phyloP scores from a whole-genome alignment of 2,329 filamentous ascomycete species.

The Cladophialophora carrionii region DNA sequence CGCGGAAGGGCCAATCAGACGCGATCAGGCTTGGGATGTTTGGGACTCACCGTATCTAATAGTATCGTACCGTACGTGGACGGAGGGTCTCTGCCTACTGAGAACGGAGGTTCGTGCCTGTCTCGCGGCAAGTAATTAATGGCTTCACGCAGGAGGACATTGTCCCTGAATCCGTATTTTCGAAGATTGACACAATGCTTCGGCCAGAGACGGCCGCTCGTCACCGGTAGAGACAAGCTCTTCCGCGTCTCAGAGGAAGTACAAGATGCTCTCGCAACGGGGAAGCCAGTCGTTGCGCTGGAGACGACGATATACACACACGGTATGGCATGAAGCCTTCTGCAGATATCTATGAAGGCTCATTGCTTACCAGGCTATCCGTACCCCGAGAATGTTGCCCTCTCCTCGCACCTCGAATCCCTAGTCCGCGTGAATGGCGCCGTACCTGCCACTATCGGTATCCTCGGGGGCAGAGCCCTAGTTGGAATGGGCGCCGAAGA shows the following conservation, averaged over 20 bases:
- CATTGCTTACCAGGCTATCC: conserved; percentile 60
- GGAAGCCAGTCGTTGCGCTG: conserved; percentile 84
- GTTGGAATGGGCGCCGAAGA: conserved; percentile 77
- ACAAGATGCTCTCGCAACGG: conserved; percentile 70
- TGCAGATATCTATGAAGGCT: conserved; percentile 13
- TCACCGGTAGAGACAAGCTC: conserved; percentile 45
- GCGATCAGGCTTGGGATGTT: conserved; percentile 5
- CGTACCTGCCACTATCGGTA: conserved; percentile 86
- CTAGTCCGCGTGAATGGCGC: conserved; percentile 79
- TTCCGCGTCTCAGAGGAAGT: conserved; percentile 82
- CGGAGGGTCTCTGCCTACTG: background rate
- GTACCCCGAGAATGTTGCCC: conserved; percentile 71
- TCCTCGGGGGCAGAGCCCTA: conserved; percentile 78
- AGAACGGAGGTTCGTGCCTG: background rate
- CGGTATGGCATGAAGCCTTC: conserved; percentile 53
- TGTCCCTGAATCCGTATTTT: background rate
- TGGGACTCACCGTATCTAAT: background rate
- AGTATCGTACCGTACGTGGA: background rate
- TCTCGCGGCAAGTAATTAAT: conserved; percentile 1
- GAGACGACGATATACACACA: conserved; percentile 98
- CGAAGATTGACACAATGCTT: background rate
- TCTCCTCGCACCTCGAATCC: conserved; percentile 79
- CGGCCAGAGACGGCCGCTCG: conserved; percentile 10
- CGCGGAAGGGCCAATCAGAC: conserved; percentile 3
- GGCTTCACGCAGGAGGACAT: conserved; percentile 8